These are phyloP conservation scores for Pseudevernia furfuracea DNA, from an alignment of 495 filamentous ascomycete genomes.

Conservation along the genomic window DNA sequence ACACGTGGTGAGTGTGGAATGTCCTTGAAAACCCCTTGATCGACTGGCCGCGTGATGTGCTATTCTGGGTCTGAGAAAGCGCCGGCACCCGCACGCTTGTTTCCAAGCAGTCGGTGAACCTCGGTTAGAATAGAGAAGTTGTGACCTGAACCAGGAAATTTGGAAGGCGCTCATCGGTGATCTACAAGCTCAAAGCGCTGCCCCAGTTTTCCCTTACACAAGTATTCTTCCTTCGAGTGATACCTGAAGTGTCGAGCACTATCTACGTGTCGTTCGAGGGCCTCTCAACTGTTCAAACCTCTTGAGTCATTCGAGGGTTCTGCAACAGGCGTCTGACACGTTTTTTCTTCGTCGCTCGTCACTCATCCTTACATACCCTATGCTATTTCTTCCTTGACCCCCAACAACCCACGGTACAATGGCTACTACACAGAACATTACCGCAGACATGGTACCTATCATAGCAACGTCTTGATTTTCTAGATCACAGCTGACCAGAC, in stretches of 20 bases:
- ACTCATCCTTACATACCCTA: not conserved
- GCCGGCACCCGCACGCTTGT: not conserved
- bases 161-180: not conserved
- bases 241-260: not conserved
- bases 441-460: not conserved
- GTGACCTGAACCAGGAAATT: not conserved
- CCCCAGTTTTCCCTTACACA: not conserved
- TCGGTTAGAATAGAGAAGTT: not conserved
- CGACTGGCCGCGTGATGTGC: not conserved
- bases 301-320: not conserved
- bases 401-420: not conserved
- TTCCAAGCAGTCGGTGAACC: not conserved
- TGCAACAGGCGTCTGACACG: not conserved
- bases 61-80: conserved; percentile 1
- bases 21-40: not conserved
- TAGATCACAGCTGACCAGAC: conserved; percentile 18
- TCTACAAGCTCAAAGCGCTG: not conserved
- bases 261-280: not conserved
- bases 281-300: not conserved
- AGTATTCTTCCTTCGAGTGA: not conserved
- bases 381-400: not conserved
- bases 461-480: conserved; percentile 1
- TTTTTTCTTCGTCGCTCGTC: not conserved
- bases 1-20: conserved; percentile 72
- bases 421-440: not conserved